Evolutionary conservation across 164 flowering plant species (phyloP).

Genomic region (Chloranthus sessilifolius): DNA sequence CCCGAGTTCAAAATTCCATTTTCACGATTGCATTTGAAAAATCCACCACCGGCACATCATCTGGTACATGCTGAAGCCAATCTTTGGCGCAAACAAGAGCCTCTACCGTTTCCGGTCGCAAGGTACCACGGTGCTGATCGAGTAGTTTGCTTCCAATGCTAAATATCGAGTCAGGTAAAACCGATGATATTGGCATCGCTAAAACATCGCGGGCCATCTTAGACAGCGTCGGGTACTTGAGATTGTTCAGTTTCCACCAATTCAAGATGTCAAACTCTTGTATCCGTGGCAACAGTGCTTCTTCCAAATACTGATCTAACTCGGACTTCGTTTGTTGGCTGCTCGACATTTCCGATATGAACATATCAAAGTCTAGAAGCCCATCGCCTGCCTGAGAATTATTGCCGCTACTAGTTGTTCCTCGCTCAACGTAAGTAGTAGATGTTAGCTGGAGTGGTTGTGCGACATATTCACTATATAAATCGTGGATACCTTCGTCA

Average conservation of each 20-base stretch:
- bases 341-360: conserved; percentile 41
- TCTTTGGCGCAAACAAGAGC: conserved; percentile 14
- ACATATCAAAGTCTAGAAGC: conserved; percentile 57
- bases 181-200: conserved; percentile 21
- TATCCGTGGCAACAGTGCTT: conserved; percentile 7
- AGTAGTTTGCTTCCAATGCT: conserved; percentile 8
- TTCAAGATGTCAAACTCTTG: conserved; percentile 18
- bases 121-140: conserved; percentile 13
- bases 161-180: conserved; percentile 9
- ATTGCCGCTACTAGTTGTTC: conserved; percentile 6
- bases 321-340: conserved; percentile 56
- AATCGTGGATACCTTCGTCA: conserved; percentile 64
- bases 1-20: conserved; percentile 7
- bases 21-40: conserved; percentile 3
- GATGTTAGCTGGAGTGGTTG: conserved; percentile 27
- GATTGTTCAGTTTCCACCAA: conserved; percentile 23
- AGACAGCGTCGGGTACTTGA: conserved; percentile 24
- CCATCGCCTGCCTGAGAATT: conserved; percentile 21
- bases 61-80: conserved; percentile 9
- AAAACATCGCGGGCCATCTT: conserved; percentile 30
- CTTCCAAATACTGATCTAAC: conserved; percentile 16
- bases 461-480: conserved; percentile 53
- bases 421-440: conserved; percentile 33
- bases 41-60: too few species aligned
- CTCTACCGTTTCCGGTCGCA: conserved; percentile 5